Evolutionary conservation across 768 basidiomycete species (phyloP), one percentile per base, ranked within the genome.

Genomic region (Termitomyces sp.): DNA sequence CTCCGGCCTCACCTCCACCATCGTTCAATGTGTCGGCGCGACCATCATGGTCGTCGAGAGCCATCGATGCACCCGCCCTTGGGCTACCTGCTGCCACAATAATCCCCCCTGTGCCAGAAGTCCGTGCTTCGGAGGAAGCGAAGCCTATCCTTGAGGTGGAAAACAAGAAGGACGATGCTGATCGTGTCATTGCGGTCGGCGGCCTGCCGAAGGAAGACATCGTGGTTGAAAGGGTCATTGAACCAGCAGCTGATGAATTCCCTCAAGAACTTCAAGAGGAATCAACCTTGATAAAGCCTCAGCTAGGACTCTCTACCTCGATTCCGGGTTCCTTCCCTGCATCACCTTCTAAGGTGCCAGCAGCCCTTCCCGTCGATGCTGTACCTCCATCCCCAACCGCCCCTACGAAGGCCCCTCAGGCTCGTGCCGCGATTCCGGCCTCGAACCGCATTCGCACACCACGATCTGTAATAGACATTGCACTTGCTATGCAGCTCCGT

Each of bases 401-500:
- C 27, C 32, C 45, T 9, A 50, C 33, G 13, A 45, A 37, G 13
- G 43, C 22, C 13, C 44, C 34, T 37, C 62, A 39, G 20, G n/a
- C 16, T 43, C 47, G 42, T 34, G 10, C 20, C 24, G 27, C n/a
- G 5, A 13, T n/a, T 24, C 30, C 52, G 5, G 26, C 18, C 34
- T 43, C 42, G 34, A 51, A 55, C 20, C 65, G 59, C 22, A 62
- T 67, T 58, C 58, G 63, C 50, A 46, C 68, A 47, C 65, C 59
- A 59, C 75, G 71, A 64, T 78, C 80, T 20, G 78, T 79, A 13
- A 71, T 86, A 39, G 89, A 91, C 64, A 78, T 88, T 46, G 89
- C 87, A 18, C 80, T 91, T 6, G 87, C 87, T 44, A 86, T 91
- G 87, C 89, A 91, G 69, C 78, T 90, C 48, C 80, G 87, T 32